Evolutionary conservation across 1,284 basidiomycete genomes (phyloP).

Genomic region (Ustilago shanxiensis): DNA sequence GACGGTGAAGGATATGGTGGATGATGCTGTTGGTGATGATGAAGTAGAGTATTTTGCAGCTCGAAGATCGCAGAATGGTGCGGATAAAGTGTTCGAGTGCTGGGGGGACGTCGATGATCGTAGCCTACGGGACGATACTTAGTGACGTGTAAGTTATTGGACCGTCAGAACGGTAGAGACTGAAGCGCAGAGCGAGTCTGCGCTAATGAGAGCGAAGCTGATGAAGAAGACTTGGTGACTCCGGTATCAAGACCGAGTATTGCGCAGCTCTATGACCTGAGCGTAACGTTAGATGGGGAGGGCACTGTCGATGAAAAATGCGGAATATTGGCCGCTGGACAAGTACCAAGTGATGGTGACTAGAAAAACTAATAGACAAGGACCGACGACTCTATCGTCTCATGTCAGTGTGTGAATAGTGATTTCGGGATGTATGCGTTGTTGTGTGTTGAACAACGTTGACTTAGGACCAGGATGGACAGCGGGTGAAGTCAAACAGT

Average conservation of each 20-base stretch:
- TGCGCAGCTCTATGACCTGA: slow-evolving; percentile 20
- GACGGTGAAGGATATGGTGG: not conserved
- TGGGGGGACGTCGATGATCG: slow-evolving; percentile 35
- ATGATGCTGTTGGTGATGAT: not conserved
- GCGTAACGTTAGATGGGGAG: not conserved
- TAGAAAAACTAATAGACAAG: not conserved
- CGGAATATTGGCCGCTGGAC: slow-evolving; percentile 18
- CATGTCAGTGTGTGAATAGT: not conserved
- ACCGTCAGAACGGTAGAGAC: slow-evolving; percentile 5
- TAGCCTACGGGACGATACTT: slow-evolving; percentile 50
- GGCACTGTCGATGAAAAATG: slow-evolving; percentile 2
- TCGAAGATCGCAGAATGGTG: slow-evolving; percentile 42
- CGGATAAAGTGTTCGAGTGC: slow-evolving; percentile 21
- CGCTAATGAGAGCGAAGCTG: not conserved
- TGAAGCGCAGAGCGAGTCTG: slow-evolving; percentile 14
- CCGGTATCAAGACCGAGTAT: slow-evolving; percentile 8
- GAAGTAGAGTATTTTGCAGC: slow-evolving; percentile 15
- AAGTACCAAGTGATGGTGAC: not conserved
- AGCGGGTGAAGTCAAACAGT: slow-evolving; percentile 1
- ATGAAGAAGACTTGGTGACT: not conserved
- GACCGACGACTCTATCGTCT: not conserved
- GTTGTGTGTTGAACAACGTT: not conserved
- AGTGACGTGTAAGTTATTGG: slow-evolving; percentile 20
- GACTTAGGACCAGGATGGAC: slow-evolving; percentile 1
- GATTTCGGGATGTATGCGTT: not conserved